Percentiles rank a stretch among this genome's conserved stretches.
Conservation (phyloP, 495 filamentous ascomycete species). For the Penicillium crystallinum region DNA sequence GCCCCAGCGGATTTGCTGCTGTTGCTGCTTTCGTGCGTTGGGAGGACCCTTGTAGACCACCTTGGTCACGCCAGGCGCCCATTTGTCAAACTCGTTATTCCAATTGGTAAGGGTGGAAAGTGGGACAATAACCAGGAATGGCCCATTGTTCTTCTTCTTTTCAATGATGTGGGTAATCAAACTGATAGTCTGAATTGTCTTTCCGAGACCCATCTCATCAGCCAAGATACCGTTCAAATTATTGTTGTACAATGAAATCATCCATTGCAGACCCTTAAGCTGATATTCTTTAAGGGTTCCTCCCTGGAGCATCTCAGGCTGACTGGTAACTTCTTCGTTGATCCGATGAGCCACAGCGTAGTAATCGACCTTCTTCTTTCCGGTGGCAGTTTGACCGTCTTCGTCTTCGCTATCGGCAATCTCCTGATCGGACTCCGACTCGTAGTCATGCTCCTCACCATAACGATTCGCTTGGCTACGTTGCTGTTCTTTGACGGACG, state of each 20-base stretch:
- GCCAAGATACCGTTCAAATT: constrained; percentile 98
- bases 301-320: constrained; percentile 81
- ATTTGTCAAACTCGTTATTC: constrained; percentile 98
- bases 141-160: constrained; percentile 86
- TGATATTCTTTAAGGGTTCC: constrained; percentile 96
- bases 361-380: constrained; percentile 82
- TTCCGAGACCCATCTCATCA: constrained; percentile 99
- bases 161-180: constrained; percentile 96
- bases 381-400: constrained; percentile 57
- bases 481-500: constrained; percentile 88
- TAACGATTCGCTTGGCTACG: constrained; percentile 74
- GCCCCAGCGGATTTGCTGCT: constrained; percentile 89
- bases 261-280: constrained; percentile 97
- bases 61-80: constrained; percentile 80
- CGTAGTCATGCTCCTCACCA: constrained; percentile 55
- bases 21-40: constrained; percentile 79
- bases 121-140: constrained; percentile 94
- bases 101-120: constrained; percentile 96
- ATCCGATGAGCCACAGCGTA: constrained; percentile 96
- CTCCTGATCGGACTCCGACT: constrained; percentile 63
- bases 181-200: constrained; percentile 98
- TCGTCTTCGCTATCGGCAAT: constrained; percentile 62
- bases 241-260: constrained; percentile 99
- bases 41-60: constrained; percentile 98
- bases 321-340: constrained; percentile 79